Base-by-base conservation (phyloP, 805 yeast species). In the Pichia eremophila region DNA sequence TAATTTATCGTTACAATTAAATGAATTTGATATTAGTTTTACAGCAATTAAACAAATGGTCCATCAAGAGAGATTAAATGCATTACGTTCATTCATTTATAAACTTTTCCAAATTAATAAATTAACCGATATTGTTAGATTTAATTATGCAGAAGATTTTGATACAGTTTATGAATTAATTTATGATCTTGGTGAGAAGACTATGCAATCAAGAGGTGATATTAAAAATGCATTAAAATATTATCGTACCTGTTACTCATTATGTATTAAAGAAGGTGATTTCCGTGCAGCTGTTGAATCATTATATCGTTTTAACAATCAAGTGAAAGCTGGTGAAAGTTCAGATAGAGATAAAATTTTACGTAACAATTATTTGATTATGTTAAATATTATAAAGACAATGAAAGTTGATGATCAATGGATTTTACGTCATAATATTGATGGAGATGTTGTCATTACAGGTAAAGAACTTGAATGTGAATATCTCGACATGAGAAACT, bases 241-340 rank as follows among this genome's bases (percentile, higher is more conserved):
- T 54, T 77, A 72, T 63, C 69, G 77, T 51, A 67, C 78, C 17
- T 63, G 75, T 41, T 77, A 76, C 53, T 60, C 79, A 0, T 72
- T 80, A 69, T 66, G 81, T 49, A 68, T 67, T 44, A 70, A 71
- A 35, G 60, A 58, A 36, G 78, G 75, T 5, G 75, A 79, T 57
- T 70, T 59, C 47, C 65, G 83, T 47, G 78, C 78, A 19, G 70
- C 76, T 2, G 59, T 66, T 27, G 75, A 73, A 49, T 62, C 75
- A 4, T 49, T 73, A 36, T 70, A 71, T 50, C 63, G 71, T 37
- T 71, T 67, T 51, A 71, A 72, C 39, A 51, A 53, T 35, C 35
- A 37, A 6, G 9, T 22, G 15, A 49, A 51, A 28, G 41, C 52
- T 5, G 48, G 52, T 39, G 49, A 51, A 32, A 34, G 17, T 34